Percentiles rank a stretch among this genome's conserved stretches.
Evolutionary conservation across 257 asterid genomes (phyloP).

Genomic region (Nicotiana sylvestris): DNA sequence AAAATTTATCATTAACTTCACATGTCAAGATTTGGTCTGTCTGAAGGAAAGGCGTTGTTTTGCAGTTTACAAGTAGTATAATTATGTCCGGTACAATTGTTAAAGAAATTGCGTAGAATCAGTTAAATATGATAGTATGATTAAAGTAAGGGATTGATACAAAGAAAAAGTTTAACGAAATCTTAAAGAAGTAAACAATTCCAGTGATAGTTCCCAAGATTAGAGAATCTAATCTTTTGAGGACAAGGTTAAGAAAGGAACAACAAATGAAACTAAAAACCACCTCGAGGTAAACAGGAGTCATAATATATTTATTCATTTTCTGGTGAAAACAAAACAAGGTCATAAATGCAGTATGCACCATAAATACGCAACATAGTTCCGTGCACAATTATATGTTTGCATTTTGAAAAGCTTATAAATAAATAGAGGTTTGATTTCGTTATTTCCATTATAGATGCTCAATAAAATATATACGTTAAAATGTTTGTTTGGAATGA

Average conservation of each 20-base stretch:
- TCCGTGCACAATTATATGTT: too few species aligned
- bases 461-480: too few species aligned
- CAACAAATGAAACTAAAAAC: neutral
- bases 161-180: neutral
- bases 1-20: too few species aligned
- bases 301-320: neutral
- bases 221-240: too few species aligned
- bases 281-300: neutral
- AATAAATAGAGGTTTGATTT: too few species aligned
- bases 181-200: too few species aligned
- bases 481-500: too few species aligned
- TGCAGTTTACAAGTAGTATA: neutral
- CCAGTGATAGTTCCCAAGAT: neutral
- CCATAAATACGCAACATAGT: too few species aligned
- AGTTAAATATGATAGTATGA: too few species aligned
- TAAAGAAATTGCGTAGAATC: neutral
- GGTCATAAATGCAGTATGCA: neutral
- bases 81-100: neutral
- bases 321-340: neutral
- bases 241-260: too few species aligned
- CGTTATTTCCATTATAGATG: too few species aligned
- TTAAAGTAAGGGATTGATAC: neutral
- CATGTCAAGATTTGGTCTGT: neutral
- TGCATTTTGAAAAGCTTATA: too few species aligned
- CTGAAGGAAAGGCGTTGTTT: neutral